Conservation (phyloP, 148 eudicot species). For the Camellia sinensis region DNA sequence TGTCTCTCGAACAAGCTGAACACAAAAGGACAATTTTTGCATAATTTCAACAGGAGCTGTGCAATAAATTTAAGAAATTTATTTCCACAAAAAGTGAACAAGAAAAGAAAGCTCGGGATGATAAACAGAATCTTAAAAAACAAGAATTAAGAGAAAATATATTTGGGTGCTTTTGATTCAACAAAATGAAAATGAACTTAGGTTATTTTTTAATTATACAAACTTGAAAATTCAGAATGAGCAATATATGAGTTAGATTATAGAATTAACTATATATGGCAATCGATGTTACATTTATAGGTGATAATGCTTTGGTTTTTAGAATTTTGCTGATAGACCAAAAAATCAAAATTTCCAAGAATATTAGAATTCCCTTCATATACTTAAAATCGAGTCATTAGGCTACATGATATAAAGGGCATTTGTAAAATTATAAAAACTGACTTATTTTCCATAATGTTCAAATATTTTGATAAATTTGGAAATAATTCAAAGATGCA, state of each 20-base stretch:
- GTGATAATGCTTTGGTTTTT: too few species aligned
- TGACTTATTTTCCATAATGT: background rate
- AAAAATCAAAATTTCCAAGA: background rate
- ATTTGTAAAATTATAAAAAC: too few species aligned
- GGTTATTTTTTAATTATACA: too few species aligned
- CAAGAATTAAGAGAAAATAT: background rate
- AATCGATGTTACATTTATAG: too few species aligned
- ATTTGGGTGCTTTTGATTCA: background rate
- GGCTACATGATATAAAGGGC: background rate
- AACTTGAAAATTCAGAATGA: too few species aligned
- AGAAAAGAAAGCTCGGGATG: background rate
- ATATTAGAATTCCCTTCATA: background rate
- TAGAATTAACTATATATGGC: background rate
- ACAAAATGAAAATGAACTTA: background rate
- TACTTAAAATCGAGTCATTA: background rate
- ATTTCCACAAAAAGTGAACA: background rate
- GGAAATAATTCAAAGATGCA: background rate
- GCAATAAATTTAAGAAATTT: background rate
- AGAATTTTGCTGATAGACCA: background rate
- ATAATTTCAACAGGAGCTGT: background rate
- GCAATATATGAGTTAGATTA: background rate
- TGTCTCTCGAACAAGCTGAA: constrained; percentile 84
- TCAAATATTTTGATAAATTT: too few species aligned
- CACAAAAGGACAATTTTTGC: constrained; percentile 13
- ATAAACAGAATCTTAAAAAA: background rate